These are phyloP conservation scores for Melampsora larici-populina DNA, from an alignment of 1,284 basidiomycete species.

Conservation along the genomic window DNA sequence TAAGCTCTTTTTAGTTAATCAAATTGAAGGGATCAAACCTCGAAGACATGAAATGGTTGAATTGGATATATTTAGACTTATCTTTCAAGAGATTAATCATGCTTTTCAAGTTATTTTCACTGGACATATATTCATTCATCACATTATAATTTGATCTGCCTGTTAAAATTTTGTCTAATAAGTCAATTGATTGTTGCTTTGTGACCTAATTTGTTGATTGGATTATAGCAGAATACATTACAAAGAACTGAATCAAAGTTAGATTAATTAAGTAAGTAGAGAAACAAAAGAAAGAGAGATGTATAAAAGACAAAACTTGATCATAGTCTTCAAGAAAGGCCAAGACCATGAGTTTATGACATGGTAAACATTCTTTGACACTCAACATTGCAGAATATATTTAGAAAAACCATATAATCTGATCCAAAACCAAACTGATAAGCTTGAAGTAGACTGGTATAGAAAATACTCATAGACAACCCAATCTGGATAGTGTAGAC, in stretches of 20 bases:
- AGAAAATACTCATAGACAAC: slow-evolving; percentile 51
- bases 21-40: too few species aligned
- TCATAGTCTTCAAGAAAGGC: slow-evolving; percentile 96
- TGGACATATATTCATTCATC: slow-evolving; percentile 95
- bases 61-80: too few species aligned
- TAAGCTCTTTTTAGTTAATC: too few species aligned
- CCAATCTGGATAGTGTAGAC: slow-evolving; percentile 88
- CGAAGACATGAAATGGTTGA: too few species aligned
- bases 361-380: slow-evolving; percentile 75
- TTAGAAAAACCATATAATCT: slow-evolving; percentile 96
- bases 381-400: slow-evolving; percentile 95
- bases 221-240: too few species aligned
- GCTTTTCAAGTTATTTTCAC: slow-evolving; percentile 86
- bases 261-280: not conserved
- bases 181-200: slow-evolving; percentile 97
- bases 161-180: slow-evolving; percentile 93
- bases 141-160: slow-evolving; percentile 96
- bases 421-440: too few species aligned
- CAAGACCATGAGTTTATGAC: slow-evolving; percentile 95
- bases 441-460: not conserved
- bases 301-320: slow-evolving; percentile 60
- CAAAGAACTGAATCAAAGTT: slow-evolving; percentile 70
- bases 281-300: not conserved
- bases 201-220: too few species aligned
- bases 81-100: slow-evolving; percentile 99